Evolutionary conservation across 176 grass and related monocot species (phyloP).

Genomic region (Echinochloa phyllopogon): DNA sequence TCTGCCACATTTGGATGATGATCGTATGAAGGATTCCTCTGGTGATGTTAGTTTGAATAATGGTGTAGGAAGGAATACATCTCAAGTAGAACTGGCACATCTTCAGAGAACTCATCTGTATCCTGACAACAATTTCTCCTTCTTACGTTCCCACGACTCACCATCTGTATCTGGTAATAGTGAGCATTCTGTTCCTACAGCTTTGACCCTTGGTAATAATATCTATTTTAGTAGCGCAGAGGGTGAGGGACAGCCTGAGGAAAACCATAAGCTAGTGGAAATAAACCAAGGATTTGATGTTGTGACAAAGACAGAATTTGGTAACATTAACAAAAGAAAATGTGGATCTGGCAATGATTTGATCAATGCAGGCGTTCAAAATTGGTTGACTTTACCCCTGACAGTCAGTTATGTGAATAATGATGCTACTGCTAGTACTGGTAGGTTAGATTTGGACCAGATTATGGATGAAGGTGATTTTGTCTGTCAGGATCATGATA

Average conservation of each 20-base stretch:
- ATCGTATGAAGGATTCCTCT: conserved; percentile 37
- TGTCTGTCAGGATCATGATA: conserved; percentile 44
- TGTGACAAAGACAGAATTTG: conserved; percentile 28
- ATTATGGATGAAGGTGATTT: conserved; percentile 34
- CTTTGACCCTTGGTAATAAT: conserved; percentile 64
- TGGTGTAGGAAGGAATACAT: conserved; percentile 25
- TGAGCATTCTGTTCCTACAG: conserved; percentile 58
- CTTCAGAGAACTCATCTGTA: conserved; percentile 20
- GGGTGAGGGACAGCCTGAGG: conserved; percentile 23
- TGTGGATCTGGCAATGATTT: conserved; percentile 16
- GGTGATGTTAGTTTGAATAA: conserved; percentile 40
- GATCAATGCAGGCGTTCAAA: conserved; percentile 41
- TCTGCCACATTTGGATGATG: conserved; percentile 10
- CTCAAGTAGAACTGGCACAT: conserved; percentile 43
- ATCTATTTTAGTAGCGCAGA: conserved; percentile 49
- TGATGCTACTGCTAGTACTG: conserved; percentile 28
- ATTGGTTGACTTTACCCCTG: conserved; percentile 55
- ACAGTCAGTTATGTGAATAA: conserved; percentile 29
- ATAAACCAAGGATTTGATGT: conserved; percentile 37
- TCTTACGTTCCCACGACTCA: conserved; percentile 15
- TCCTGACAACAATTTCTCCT: conserved; percentile 39
- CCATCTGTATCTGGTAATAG: conserved; percentile 41
- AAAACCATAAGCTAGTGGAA: conserved; percentile 38
- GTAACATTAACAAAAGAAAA: conserved; percentile 24
- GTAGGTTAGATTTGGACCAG: conserved; percentile 45